Conservation (phyloP, 805 yeast genomes). For the Sungouiella blattae region DNA sequence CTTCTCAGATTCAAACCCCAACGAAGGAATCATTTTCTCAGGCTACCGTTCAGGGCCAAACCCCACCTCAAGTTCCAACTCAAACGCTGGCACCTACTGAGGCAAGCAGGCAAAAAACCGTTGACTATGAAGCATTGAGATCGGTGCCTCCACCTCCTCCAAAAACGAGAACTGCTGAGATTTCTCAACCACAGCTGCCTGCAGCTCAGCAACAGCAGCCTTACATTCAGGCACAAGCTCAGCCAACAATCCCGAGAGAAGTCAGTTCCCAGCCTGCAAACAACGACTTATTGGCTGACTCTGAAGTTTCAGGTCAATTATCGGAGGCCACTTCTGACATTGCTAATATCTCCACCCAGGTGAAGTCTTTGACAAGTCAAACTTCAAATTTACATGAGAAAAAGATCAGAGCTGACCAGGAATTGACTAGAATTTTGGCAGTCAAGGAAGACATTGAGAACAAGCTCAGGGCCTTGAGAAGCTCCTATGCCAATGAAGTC, state of each 20-base stretch:
- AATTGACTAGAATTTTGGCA: constrained; percentile 62
- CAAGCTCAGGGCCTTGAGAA: constrained; percentile 64
- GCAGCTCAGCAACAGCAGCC: background rate
- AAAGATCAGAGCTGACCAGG: constrained; percentile 71
- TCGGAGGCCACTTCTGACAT: constrained; percentile 80
- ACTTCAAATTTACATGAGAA: constrained; percentile 68
- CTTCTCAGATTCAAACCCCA: background rate
- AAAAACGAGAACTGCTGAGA: constrained; percentile 3
- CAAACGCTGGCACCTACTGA: background rate
- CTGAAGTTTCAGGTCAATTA: constrained; percentile 60
- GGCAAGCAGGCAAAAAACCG: constrained; percentile 4
- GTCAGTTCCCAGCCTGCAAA: constrained; percentile 20
- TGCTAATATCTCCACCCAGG: constrained; percentile 83
- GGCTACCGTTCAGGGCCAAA: constrained; percentile 25
- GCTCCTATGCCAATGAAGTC: constrained; percentile 75
- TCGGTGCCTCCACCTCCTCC: constrained; percentile 44
- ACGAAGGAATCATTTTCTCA: background rate
- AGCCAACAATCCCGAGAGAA: background rate
- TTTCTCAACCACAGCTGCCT: background rate
- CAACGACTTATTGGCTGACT: constrained; percentile 54
- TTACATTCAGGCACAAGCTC: background rate
- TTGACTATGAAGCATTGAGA: constrained; percentile 51
- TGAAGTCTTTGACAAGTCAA: constrained; percentile 72
- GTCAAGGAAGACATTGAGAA: constrained; percentile 68
- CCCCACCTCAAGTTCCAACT: constrained; percentile 1